phyloP scores from a whole-genome alignment of 139 green algal genomes.

The Coelastrella sp. region DNA sequence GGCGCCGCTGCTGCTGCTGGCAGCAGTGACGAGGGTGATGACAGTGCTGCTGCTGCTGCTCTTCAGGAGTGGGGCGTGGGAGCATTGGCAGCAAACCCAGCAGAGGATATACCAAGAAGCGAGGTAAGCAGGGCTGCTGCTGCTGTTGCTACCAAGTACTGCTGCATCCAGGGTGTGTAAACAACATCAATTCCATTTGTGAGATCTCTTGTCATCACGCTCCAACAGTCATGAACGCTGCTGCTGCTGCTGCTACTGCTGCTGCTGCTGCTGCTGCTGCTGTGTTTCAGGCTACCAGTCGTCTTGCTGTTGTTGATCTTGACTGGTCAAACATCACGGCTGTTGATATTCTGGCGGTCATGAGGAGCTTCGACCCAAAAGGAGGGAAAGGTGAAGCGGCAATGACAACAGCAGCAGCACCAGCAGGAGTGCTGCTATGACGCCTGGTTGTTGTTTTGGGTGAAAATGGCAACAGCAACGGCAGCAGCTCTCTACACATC shows the following conservation, averaged over 20 bases:
- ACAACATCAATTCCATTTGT: no score
- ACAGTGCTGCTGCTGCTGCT: slow-evolving; percentile 14
- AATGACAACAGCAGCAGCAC: neutral
- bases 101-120: slow-evolving; percentile 64
- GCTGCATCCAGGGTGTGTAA: no score
- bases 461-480: no score
- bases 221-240: neutral
- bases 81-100: slow-evolving; percentile 77
- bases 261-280: neutral
- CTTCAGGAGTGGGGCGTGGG: slow-evolving; percentile 79
- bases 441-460: neutral
- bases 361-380: slow-evolving; percentile 84
- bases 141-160: no score
- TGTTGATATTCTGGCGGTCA: slow-evolving; percentile 84
- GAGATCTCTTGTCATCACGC: no score
- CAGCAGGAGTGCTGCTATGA: neutral
- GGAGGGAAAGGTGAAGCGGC: slow-evolving; percentile 25
- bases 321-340: slow-evolving; percentile 91
- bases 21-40: slow-evolving; percentile 32
- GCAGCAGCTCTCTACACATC: no score
- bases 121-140: slow-evolving; percentile 41
- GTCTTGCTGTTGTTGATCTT: slow-evolving; percentile 91
- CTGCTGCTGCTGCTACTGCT: neutral
- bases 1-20: neutral
- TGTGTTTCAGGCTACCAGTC: slow-evolving; percentile 31